These are phyloP conservation scores for Serendipita sp. DNA, from an alignment of 768 basidiomycete species.

Conservation along the genomic window DNA sequence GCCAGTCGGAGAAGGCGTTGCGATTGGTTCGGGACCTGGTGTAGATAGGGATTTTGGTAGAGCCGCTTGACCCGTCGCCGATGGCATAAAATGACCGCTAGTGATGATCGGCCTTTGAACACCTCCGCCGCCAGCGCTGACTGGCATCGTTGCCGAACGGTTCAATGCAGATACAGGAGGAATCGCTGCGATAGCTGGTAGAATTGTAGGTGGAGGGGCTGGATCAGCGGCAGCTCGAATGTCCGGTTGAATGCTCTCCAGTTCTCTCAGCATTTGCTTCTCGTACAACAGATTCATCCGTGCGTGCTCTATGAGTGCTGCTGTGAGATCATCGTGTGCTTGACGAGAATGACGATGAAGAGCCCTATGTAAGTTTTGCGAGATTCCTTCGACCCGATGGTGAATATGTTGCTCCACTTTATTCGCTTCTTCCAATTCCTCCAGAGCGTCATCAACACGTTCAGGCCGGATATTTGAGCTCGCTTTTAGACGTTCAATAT, in stretches of 20 bases:
- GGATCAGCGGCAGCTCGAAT: constrained; percentile 46
- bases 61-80: not conserved
- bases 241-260: constrained; percentile 70
- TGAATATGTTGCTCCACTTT: constrained; percentile 77
- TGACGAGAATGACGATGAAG: constrained; percentile 70
- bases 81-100: constrained; percentile 6
- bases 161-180: constrained; percentile 16
- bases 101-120: not conserved
- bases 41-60: not conserved
- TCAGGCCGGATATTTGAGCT: constrained; percentile 75
- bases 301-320: constrained; percentile 83
- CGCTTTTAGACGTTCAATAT: constrained; percentile 76
- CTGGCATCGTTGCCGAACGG: not conserved
- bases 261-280: constrained; percentile 68
- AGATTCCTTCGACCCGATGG: constrained; percentile 80
- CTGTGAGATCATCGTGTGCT: constrained; percentile 81
- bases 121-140: not conserved
- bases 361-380: constrained; percentile 78
- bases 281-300: constrained; percentile 87
- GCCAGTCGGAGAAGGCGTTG: not conserved
- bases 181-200: constrained; percentile 20
- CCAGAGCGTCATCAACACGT: constrained; percentile 77
- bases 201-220: constrained; percentile 28
- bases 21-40: constrained; percentile 2
- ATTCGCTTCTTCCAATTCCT: constrained; percentile 88